phyloP scores from a whole-genome alignment of 1,284 basidiomycete species.

The Cryptococcus maquisensis region DNA sequence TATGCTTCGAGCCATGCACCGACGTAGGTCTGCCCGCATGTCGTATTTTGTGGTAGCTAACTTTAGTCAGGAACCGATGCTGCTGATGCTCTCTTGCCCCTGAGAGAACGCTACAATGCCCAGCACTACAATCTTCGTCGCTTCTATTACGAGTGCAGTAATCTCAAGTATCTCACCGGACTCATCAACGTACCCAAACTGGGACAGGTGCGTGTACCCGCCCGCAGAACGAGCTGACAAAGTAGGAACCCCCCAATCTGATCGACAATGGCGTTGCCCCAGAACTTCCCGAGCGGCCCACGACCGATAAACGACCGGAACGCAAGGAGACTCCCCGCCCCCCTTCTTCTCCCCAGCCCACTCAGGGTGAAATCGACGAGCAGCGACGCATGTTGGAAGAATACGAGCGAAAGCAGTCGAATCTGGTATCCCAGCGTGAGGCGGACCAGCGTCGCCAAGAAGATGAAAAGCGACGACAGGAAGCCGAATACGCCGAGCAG shows the following conservation, averaged over 20 bases:
- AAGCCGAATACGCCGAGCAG: slow-evolving; percentile 76
- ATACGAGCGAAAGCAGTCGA: slow-evolving; percentile 92
- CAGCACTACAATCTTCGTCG: slow-evolving; percentile 88
- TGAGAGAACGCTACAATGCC: slow-evolving; percentile 75
- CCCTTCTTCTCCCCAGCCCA: slow-evolving; percentile 60
- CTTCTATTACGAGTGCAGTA: slow-evolving; percentile 97
- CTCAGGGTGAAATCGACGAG: slow-evolving; percentile 75
- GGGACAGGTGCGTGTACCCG: slow-evolving; percentile 60
- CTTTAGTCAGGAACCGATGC: slow-evolving; percentile 69
- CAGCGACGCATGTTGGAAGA: slow-evolving; percentile 93
- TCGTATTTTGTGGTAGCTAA: slow-evolving; percentile 5
- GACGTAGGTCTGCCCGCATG: slow-evolving; percentile 59
- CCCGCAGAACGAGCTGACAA: slow-evolving; percentile 3
- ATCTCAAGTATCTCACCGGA: slow-evolving; percentile 90
- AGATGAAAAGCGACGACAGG: slow-evolving; percentile 74
- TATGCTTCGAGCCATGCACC: slow-evolving; percentile 92
- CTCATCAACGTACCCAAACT: slow-evolving; percentile 95
- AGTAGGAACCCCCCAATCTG: slow-evolving; percentile 88
- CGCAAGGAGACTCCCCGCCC: slow-evolving; percentile 58
- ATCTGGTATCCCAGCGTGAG: slow-evolving; percentile 72
- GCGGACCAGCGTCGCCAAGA: slow-evolving; percentile 73
- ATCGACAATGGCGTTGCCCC: slow-evolving; percentile 75
- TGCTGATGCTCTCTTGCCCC: slow-evolving; percentile 75
- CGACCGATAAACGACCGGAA: slow-evolving; percentile 50
- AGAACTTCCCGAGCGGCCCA: slow-evolving; percentile 81